Conservation (phyloP, 257 asterid genomes). For the Henckelia pumila region DNA sequence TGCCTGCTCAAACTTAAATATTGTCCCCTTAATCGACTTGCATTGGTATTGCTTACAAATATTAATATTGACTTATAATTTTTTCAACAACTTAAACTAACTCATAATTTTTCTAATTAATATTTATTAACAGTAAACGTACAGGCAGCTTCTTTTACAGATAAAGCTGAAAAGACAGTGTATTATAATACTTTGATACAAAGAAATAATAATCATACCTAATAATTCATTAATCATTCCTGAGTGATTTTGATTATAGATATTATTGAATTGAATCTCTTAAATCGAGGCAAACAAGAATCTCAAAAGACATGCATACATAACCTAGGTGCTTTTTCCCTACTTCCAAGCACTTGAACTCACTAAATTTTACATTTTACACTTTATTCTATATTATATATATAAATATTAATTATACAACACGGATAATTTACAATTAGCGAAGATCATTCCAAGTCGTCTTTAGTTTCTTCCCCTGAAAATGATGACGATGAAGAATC, state of each 20-base stretch:
- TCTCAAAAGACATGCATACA: slow-evolving; percentile 10
- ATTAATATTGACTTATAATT: no score
- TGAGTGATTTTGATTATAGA: slow-evolving; percentile 32
- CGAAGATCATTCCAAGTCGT: not conserved
- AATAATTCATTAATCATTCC: slow-evolving; percentile 53
- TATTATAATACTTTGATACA: slow-evolving; percentile 3
- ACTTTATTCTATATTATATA: slow-evolving; percentile 16
- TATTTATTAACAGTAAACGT: no score
- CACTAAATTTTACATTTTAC: slow-evolving; percentile 24
- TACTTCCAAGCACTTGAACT: slow-evolving; percentile 39
- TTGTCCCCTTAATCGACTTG: no score
- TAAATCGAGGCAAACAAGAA: slow-evolving; percentile 30
- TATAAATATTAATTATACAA: slow-evolving; percentile 14
- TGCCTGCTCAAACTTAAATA: no score
- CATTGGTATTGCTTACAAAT: no score
- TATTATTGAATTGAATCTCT: slow-evolving; percentile 30
- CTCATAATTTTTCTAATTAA: no score
- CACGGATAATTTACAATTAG: not conserved
- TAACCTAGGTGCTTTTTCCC: slow-evolving; percentile 30
- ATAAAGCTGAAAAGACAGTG: slow-evolving; percentile 8
- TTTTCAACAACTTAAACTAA: no score
- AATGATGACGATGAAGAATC: slow-evolving; percentile 20
- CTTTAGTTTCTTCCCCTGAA: slow-evolving; percentile 32
- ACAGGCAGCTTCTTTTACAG: slow-evolving; percentile 3
- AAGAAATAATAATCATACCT: slow-evolving; percentile 26